phyloP scores from a whole-genome alignment of 495 filamentous ascomycete species.

The Massariosphaeria phaeospora region DNA sequence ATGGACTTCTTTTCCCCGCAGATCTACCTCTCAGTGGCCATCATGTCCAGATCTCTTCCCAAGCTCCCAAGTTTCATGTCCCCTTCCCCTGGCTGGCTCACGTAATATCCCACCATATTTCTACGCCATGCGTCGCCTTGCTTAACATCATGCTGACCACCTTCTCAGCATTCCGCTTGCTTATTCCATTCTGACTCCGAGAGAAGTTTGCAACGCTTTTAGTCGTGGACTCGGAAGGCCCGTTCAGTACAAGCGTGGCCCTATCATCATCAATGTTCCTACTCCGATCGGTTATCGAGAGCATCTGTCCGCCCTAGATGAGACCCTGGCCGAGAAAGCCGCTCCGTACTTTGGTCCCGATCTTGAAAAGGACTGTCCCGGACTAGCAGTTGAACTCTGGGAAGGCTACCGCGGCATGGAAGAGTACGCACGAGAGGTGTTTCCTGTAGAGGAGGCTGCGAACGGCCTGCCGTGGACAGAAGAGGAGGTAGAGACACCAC shows the following conservation, averaged over 20 bases:
- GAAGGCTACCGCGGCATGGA: slow-evolving; percentile 86
- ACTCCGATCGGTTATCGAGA: slow-evolving; percentile 85
- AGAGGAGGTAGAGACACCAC: slow-evolving; percentile 44
- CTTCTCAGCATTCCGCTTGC: slow-evolving; percentile 72
- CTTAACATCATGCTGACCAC: slow-evolving; percentile 6
- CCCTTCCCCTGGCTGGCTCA: background rate
- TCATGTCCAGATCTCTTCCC: slow-evolving; percentile 5
- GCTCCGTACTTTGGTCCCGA: slow-evolving; percentile 69
- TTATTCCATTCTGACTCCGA: slow-evolving; percentile 82
- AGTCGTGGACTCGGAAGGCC: slow-evolving; percentile 68
- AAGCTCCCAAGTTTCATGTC: slow-evolving; percentile 4
- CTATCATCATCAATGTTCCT: slow-evolving; percentile 77
- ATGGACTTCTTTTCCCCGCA: background rate
- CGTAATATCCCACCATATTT: background rate
- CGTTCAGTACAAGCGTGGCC: slow-evolving; percentile 69
- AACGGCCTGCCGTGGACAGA: slow-evolving; percentile 93
- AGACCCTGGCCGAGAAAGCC: slow-evolving; percentile 55
- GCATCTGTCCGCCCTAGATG: slow-evolving; percentile 69
- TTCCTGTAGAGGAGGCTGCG: slow-evolving; percentile 86
- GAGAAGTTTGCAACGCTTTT: slow-evolving; percentile 76
- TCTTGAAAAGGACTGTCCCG: slow-evolving; percentile 57
- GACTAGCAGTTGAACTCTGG: slow-evolving; percentile 75
- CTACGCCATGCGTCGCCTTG: slow-evolving; percentile 7
- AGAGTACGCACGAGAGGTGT: slow-evolving; percentile 93
- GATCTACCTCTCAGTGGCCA: background rate